Percentiles rank a stretch among this genome's conserved stretches.
Conservation (phyloP, 345 rosid genomes). For the Noccaea caerulescens region DNA sequence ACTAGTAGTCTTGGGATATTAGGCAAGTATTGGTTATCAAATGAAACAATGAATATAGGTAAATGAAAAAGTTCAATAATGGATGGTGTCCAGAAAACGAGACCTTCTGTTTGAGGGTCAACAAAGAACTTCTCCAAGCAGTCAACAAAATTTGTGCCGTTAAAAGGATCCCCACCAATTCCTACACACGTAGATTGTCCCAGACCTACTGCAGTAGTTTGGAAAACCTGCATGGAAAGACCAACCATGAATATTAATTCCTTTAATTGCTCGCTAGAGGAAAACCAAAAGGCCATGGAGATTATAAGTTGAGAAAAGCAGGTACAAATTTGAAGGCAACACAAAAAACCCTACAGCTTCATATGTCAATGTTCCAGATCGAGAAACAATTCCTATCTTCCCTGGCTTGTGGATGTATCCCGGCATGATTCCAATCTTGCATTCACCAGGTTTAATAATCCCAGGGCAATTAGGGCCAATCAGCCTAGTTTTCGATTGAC, state of each 20-base stretch:
- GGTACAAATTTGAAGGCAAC: conserved; percentile 9
- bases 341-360: conserved; percentile 72
- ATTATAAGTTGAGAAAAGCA: conserved; percentile 1
- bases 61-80: neutral
- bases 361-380: conserved; percentile 94
- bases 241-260: neutral
- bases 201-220: conserved; percentile 86
- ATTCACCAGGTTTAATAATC: conserved; percentile 91
- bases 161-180: conserved; percentile 90
- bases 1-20: conserved; percentile 9
- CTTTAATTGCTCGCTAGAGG: neutral
- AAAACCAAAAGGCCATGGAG: neutral
- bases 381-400: conserved; percentile 86
- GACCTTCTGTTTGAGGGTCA: conserved; percentile 94
- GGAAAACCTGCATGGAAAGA: conserved; percentile 62
- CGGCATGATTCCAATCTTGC: conserved; percentile 95
- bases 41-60: no score
- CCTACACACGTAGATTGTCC: conserved; percentile 96
- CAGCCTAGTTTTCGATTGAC: conserved; percentile 75
- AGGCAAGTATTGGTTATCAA: conserved; percentile 9
- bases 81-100: conserved; percentile 16
- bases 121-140: conserved; percentile 75
- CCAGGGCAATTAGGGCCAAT: conserved; percentile 97
- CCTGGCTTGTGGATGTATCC: conserved; percentile 95
- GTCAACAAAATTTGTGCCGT: conserved; percentile 91